These are phyloP conservation scores for Nigrograna mackinnonii DNA, from an alignment of 2,329 filamentous ascomycete genomes.

Conservation along the genomic window DNA sequence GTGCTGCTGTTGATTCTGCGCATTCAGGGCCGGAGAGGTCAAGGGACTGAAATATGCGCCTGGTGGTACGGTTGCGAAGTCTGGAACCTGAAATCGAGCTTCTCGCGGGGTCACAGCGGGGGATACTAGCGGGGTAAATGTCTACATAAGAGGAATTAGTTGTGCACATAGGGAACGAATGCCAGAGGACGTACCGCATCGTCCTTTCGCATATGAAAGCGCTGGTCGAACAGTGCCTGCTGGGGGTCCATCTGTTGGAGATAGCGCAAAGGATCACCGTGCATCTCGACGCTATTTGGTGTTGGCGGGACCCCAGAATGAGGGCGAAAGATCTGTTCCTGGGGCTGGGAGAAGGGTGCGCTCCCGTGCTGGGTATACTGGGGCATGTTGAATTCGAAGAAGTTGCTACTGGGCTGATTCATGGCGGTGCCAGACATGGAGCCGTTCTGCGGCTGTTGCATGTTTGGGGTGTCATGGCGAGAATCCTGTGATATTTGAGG, in stretches of 20 bases:
- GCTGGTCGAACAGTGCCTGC: slow-evolving; percentile 66
- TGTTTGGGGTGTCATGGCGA: slow-evolving; percentile 20
- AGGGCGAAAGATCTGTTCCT: slow-evolving; percentile 50
- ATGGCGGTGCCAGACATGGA: slow-evolving; percentile 19
- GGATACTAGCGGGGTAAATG: slow-evolving; percentile 80
- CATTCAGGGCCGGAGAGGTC: slow-evolving; percentile 78
- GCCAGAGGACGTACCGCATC: slow-evolving; percentile 69
- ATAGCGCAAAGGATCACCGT: slow-evolving; percentile 61
- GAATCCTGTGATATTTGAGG: slow-evolving; percentile 28
- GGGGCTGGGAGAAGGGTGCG: slow-evolving; percentile 43
- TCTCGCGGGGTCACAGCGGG: slow-evolving; percentile 84
- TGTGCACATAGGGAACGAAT: slow-evolving; percentile 8
- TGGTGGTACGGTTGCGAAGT: slow-evolving; percentile 66
- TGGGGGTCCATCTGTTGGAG: slow-evolving; percentile 58
- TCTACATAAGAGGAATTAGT: slow-evolving; percentile 55
- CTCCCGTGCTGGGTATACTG: slow-evolving; percentile 39
- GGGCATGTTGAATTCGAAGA: slow-evolving; percentile 40
- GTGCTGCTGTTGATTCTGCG: slow-evolving; percentile 59
- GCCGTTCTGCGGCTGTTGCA: slow-evolving; percentile 9
- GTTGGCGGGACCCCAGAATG: slow-evolving; percentile 74
- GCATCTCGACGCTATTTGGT: slow-evolving; percentile 79
- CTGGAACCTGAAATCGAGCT: slow-evolving; percentile 62
- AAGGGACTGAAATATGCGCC: slow-evolving; percentile 81
- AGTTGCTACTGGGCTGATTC: slow-evolving; percentile 23
- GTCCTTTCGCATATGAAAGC: slow-evolving; percentile 69